These are phyloP conservation scores for Rosa hybrid DNA, from an alignment of 331 rosid genomes.

Conservation along the genomic window DNA sequence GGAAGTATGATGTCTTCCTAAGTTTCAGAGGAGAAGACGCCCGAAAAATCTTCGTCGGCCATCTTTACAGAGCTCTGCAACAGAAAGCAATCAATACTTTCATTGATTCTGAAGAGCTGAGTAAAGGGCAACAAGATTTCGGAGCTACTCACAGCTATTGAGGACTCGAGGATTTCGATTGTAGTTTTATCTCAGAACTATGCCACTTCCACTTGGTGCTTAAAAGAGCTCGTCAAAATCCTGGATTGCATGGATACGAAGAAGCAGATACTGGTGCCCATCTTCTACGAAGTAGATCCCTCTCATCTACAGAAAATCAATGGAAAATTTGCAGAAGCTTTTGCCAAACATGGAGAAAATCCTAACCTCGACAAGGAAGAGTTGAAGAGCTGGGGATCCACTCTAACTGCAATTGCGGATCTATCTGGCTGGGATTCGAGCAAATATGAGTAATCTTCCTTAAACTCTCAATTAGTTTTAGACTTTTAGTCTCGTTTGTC, in stretches of 20 bases:
- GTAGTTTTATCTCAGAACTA: background rate
- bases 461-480: no score
- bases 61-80: background rate
- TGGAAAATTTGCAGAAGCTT: background rate
- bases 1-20: background rate
- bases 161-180: background rate
- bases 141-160: background rate
- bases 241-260: background rate
- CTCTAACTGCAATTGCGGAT: background rate
- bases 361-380: background rate
- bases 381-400: background rate
- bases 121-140: background rate
- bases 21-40: background rate
- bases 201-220: background rate
- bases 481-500: no score
- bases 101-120: background rate
- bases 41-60: no score
- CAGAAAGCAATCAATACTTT: background rate
- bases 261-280: background rate
- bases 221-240: background rate
- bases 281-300: constrained; percentile 2
- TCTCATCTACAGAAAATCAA: background rate
- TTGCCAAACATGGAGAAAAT: background rate
- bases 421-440: background rate
- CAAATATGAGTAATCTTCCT: background rate